These are phyloP conservation scores for Penicillium nucicola DNA, from an alignment of 495 filamentous ascomycete genomes.

Conservation along the genomic window DNA sequence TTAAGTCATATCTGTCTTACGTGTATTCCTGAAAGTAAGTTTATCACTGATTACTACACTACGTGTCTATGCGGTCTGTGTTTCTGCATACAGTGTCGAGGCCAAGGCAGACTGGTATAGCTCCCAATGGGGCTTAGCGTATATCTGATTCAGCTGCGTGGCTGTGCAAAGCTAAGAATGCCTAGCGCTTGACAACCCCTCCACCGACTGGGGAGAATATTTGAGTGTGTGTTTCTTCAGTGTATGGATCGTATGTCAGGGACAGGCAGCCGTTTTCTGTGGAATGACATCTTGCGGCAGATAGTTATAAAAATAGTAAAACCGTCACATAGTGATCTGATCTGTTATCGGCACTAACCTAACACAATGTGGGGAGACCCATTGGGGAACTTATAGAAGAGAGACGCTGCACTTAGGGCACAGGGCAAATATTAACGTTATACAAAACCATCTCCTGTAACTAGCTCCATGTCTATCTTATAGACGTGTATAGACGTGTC, in stretches of 20 bases:
- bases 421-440: background rate
- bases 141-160: constrained; percentile 27
- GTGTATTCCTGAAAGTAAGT: too few relatives aligned
- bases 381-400: constrained; percentile 2
- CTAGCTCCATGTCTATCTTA: background rate
- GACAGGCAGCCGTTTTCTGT: too few relatives aligned
- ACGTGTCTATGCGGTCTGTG: background rate
- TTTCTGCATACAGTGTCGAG: background rate
- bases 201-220: background rate
- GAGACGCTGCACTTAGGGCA: background rate
- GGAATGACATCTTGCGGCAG: background rate
- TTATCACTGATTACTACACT: too few relatives aligned
- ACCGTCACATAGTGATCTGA: background rate
- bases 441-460: background rate
- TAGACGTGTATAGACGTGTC: constrained; percentile 1
- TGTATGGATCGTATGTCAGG: too few relatives aligned
- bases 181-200: background rate
- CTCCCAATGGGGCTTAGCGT: constrained; percentile 5
- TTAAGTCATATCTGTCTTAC: too few relatives aligned
- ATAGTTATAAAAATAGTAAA: background rate
- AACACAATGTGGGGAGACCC: constrained; percentile 12
- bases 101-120: constrained; percentile 8
- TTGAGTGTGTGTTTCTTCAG: too few relatives aligned
- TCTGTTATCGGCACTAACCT: constrained; percentile 13
- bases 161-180: constrained; percentile 26